phyloP scores from a whole-genome alignment of 495 filamentous ascomycete genomes.

The Penicillium herquei region DNA sequence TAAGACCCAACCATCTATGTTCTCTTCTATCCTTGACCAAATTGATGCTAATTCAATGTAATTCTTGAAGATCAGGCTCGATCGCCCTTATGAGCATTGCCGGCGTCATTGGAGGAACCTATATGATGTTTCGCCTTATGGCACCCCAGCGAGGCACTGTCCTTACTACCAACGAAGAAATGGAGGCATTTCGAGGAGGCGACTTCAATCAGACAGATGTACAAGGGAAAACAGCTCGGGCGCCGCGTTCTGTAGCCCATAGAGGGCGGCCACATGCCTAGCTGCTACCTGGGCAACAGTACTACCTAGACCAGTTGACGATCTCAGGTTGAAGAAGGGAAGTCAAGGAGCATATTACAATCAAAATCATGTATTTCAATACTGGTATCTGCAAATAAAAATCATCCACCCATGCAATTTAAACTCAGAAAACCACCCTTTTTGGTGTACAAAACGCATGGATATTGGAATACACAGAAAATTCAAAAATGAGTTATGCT shows the following conservation, averaged over 20 bases:
- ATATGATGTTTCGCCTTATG: slow-evolving; percentile 14
- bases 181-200: slow-evolving; percentile 9
- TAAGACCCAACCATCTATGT: neutral
- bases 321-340: neutral
- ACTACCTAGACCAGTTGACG: too few species aligned
- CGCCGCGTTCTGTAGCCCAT: slow-evolving; percentile 3
- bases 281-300: too few species aligned
- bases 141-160: slow-evolving; percentile 10
- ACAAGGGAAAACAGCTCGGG: slow-evolving; percentile 6
- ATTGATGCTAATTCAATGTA: neutral
- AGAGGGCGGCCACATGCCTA: too few species aligned
- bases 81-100: slow-evolving; percentile 17
- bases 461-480: neutral
- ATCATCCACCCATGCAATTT: too few species aligned
- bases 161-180: slow-evolving; percentile 11
- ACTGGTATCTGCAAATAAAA: slow-evolving; percentile 4
- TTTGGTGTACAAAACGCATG: neutral
- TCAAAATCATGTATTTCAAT: neutral
- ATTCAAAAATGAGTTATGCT: neutral
- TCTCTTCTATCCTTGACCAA: too few species aligned
- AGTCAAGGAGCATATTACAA: neutral
- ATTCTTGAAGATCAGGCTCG: slow-evolving; percentile 13
- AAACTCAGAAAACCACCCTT: neutral
- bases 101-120: slow-evolving; percentile 20
- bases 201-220: slow-evolving; percentile 8